Base-by-base conservation (phyloP, 768 basidiomycete species). In the Termitomyces sp. region DNA sequence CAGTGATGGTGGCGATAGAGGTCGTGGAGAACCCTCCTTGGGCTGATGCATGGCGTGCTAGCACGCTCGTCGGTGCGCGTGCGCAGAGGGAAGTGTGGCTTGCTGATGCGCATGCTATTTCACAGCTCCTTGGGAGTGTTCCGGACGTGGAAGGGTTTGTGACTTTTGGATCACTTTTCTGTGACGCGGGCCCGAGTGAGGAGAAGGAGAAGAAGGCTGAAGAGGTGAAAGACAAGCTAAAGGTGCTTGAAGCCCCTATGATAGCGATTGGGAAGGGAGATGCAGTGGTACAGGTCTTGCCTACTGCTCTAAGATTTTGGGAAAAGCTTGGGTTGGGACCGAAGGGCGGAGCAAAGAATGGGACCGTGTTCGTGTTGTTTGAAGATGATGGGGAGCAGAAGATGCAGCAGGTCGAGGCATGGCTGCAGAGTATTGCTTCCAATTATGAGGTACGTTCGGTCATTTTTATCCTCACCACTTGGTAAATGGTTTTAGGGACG, bases 291-390 rank as follows among this genome's bases (percentile, higher is more conserved):
- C 83, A 91, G 42, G 68, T 90, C 17, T 68, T 82, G 14, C 85
- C 90, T 1, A 70, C 89, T 4, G 86, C 90, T 0, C 65, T 94
- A 23, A 78, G 85, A 2, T 94, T 93, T 67, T 94, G 92, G 91
- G 86, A 89, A 62, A 94, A 91, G 67, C 76, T 93, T 12, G 90
- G 89, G 0, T 66, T 94, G 44, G 75, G 77, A 15, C 92, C 92
- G 0, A 77, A 79, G 47, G 79, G 79, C 37, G 92, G 93, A 7
- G 74, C 71, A 56, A 93, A 94, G 70, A 77, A 93, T 61, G 75
- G 89, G 4, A 78, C 75, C 1, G 81, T 80, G 1, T 90, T 85
- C 67, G 81, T 85, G 0, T 71, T 93, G 47, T 87, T 83, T 53
- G 89, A 93, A 62, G 81, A 83, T 21, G 75, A 76, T 10, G 78